Base-by-base conservation (phyloP, 2,329 filamentous ascomycete genomes). In the Colletotrichum nymphaeae region DNA sequence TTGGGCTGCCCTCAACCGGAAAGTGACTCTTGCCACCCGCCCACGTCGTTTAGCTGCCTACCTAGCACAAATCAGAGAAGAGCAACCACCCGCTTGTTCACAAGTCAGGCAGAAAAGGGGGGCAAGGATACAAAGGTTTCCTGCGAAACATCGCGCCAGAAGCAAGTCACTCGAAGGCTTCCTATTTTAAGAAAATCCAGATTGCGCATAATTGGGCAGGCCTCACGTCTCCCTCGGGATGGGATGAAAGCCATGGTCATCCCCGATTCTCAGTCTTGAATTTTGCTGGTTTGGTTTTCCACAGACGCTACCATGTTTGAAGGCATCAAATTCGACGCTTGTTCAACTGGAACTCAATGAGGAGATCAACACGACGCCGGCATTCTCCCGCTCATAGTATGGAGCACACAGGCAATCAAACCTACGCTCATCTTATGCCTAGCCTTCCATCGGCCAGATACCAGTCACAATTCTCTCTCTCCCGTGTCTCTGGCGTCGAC, bases 181-280 rank as follows among this genome's bases (percentile, higher is more conserved):
- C 65, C 66, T 70, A 73, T 70, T 72, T 60, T 49, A 49, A 56
- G 69, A 60, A 62, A 28, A 60, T 28, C 14, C 7, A 22, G 19
- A 49, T 28, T 37, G 22, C 35, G 60, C 70, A 73, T 73, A 65
- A 73, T 53, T 46, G 32, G 46, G 46, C 42, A n/a, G 42, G 70
- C 59, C 53, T 73, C 42, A 64, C 16, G 67, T 55, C 22, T 59
- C 62, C 32, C 52, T 63, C 30, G 62, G 28, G 26, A 72, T 46
- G 69, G 66, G 59, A 73, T 69, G 70, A 69, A 73, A 73, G 59
- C 26, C 55, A 71, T 70, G 67, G 60, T 32, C 46, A 60, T 49
- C 56, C 62, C 71, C 71, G 60, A 73, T 52, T 66, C 60, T 56
- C 42, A 49, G 60, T 62, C 46, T 32, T 22, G 46, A 46, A 49